A percentile compares a stretch with the other conserved stretches of the same genome.
These are phyloP conservation scores for Prunus kanzakura DNA, from an alignment of 306 rosid species.

Conservation along the genomic window DNA sequence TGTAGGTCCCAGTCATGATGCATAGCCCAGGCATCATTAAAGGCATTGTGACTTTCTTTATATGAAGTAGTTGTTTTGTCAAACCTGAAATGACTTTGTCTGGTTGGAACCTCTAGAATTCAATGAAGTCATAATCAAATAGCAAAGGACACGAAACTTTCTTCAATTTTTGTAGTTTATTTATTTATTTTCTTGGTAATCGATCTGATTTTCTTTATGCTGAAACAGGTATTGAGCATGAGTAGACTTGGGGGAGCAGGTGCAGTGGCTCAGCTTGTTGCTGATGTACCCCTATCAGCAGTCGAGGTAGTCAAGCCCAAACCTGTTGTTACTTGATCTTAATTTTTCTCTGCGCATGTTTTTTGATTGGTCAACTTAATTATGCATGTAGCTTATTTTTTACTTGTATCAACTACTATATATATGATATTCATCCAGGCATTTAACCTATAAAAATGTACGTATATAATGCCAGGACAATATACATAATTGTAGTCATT, in stretches of 20 bases:
- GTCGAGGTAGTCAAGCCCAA: slow-evolving; percentile 39
- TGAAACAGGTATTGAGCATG: slow-evolving; percentile 86
- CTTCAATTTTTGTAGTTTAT: not conserved
- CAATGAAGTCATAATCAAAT: slow-evolving; percentile 21
- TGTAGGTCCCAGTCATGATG: slow-evolving; percentile 31
- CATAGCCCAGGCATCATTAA: slow-evolving; percentile 17
- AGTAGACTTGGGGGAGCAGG: slow-evolving; percentile 97
- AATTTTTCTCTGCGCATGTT: not conserved
- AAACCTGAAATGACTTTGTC: slow-evolving; percentile 25
- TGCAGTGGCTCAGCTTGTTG: slow-evolving; percentile 97
- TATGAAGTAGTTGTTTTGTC: slow-evolving; percentile 27
- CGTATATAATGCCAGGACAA: not conserved
- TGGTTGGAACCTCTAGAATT: slow-evolving; percentile 18
- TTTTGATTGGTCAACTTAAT: not conserved
- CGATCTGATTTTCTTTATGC: not conserved
- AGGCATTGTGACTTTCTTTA: slow-evolving; percentile 15
- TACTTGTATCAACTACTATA: not conserved
- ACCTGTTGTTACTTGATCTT: not conserved
- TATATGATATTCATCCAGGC: not conserved
- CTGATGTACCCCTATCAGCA: slow-evolving; percentile 83
- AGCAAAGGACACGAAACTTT: not conserved
- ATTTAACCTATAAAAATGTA: not conserved
- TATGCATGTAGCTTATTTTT: not conserved
- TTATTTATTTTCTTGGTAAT: slow-evolving; percentile 2
- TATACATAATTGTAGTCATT: no score